phyloP scores from a whole-genome alignment of 805 yeast genomes.

The Saccharomyces kudriavzevii region DNA sequence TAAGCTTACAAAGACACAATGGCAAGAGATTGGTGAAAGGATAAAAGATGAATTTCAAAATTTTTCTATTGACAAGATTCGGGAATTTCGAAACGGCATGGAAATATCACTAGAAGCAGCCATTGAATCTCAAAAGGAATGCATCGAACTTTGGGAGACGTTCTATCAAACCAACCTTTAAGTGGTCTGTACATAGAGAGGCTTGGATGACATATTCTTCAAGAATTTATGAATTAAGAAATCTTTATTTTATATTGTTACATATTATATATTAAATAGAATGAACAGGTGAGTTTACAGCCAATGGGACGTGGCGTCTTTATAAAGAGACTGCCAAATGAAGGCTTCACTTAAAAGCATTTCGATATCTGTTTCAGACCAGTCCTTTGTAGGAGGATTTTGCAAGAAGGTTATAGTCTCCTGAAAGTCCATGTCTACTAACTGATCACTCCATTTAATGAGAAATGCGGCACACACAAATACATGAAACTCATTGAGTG shows the following conservation, averaged over 20 bases:
- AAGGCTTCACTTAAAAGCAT: slow-evolving; percentile 89
- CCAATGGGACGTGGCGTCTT: slow-evolving; percentile 83
- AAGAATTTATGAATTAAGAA: slow-evolving; percentile 1
- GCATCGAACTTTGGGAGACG: slow-evolving; percentile 80
- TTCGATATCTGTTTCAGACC: slow-evolving; percentile 89
- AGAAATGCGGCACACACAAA: slow-evolving; percentile 97
- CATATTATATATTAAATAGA: not conserved
- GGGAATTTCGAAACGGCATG: slow-evolving; percentile 79
- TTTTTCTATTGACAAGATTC: slow-evolving; percentile 69
- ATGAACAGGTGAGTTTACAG: slow-evolving; percentile 23
- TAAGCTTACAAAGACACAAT: slow-evolving; percentile 46
- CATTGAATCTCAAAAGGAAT: slow-evolving; percentile 88
- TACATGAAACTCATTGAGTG: slow-evolving; percentile 78
- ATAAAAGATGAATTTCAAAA: slow-evolving; percentile 58
- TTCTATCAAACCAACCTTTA: slow-evolving; percentile 55
- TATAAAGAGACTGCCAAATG: slow-evolving; percentile 90
- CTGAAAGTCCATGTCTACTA: slow-evolving; percentile 85
- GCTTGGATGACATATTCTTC: not conserved
- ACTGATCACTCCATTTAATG: slow-evolving; percentile 72
- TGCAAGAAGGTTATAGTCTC: slow-evolving; percentile 88
- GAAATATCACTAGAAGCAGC: slow-evolving; percentile 87
- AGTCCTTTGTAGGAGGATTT: slow-evolving; percentile 74
- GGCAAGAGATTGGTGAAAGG: slow-evolving; percentile 53
- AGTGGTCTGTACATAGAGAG: not conserved
- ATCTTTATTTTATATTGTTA: not conserved